Evolutionary conservation across 441 rosid species (phyloP).

Genomic region (Theobroma grandiflorum): DNA sequence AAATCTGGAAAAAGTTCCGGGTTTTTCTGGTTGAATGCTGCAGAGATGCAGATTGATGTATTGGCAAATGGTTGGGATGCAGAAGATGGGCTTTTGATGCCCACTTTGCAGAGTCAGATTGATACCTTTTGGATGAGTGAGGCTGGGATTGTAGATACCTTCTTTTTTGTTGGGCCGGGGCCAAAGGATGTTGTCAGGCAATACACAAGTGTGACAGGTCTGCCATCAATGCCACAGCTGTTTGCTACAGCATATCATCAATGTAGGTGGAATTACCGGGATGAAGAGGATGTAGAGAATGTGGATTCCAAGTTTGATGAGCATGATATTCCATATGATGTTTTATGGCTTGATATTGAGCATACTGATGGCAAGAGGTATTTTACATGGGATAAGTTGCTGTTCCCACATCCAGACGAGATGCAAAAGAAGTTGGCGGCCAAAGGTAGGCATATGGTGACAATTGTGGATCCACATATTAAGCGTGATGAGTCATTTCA

Average conservation of each 20-base stretch:
- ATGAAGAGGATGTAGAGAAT: conserved; percentile 96
- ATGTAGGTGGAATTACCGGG: conserved; percentile 98
- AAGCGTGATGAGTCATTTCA: conserved; percentile 84
- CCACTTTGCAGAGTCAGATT: conserved; percentile 63
- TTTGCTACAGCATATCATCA: conserved; percentile 97
- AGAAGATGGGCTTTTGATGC: conserved; percentile 67
- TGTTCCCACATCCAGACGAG: conserved; percentile 92
- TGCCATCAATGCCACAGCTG: conserved; percentile 90
- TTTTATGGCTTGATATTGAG: conserved; percentile 97
- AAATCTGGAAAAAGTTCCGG: conserved; percentile 78
- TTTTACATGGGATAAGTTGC: conserved; percentile 86
- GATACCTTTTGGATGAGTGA: conserved; percentile 98
- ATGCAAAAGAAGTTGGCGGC: conserved; percentile 92
- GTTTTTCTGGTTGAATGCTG: conserved; percentile 98
- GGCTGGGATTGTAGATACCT: conserved; percentile 95
- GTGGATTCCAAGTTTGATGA: conserved; percentile 97
- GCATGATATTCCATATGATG: conserved; percentile 96
- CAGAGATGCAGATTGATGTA: conserved; percentile 99
- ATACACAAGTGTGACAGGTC: conserved; percentile 84
- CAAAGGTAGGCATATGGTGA: conserved; percentile 96
- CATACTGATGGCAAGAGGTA: conserved; percentile 95
- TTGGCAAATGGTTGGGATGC: conserved; percentile 91
- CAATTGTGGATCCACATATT: conserved; percentile 98
- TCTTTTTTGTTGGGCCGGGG: conserved; percentile 88
- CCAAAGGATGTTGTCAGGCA: conserved; percentile 96